These are phyloP conservation scores for Handroanthus guayacan DNA, from an alignment of 257 asterid genomes.

Conservation along the genomic window DNA sequence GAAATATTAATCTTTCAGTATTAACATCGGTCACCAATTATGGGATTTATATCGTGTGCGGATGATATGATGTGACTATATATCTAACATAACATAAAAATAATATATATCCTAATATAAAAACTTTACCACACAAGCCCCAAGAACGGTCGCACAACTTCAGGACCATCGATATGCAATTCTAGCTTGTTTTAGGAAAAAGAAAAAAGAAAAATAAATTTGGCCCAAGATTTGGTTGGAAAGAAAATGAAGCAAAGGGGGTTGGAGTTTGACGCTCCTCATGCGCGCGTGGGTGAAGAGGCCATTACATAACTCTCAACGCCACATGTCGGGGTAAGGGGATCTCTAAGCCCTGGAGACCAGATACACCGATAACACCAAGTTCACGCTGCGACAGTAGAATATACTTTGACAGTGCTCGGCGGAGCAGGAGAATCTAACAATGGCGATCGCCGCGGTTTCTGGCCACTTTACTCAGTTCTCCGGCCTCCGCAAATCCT, in stretches of 20 bases:
- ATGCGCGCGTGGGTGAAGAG: neutral
- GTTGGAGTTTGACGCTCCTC: neutral
- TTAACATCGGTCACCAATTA: too few relatives aligned
- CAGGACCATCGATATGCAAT: too few relatives aligned
- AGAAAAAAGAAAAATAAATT: too few relatives aligned
- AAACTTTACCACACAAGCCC: too few relatives aligned
- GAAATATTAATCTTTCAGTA: too few relatives aligned
- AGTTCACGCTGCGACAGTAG: constrained; percentile 2
- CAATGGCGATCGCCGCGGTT: constrained; percentile 32
- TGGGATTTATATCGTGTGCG: too few relatives aligned
- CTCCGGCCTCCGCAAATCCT: constrained; percentile 60
- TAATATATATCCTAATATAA: too few relatives aligned
- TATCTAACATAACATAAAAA: too few relatives aligned
- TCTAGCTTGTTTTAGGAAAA: too few relatives aligned
- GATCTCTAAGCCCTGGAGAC: neutral
- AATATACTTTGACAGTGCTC: neutral
- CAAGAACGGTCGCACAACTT: too few relatives aligned
- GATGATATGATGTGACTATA: too few relatives aligned
- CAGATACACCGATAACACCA: constrained; percentile 21
- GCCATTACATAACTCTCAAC: constrained; percentile 2
- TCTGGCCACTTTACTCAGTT: constrained; percentile 38
- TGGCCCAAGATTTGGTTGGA: too few relatives aligned
- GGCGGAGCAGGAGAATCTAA: neutral
- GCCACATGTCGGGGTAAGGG: neutral
- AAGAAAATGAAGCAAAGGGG: neutral